Percentiles rank a stretch among this genome's conserved stretches.
phyloP scores from a whole-genome alignment of 2,329 filamentous ascomycete genomes.

The Trichoderma lentiforme region DNA sequence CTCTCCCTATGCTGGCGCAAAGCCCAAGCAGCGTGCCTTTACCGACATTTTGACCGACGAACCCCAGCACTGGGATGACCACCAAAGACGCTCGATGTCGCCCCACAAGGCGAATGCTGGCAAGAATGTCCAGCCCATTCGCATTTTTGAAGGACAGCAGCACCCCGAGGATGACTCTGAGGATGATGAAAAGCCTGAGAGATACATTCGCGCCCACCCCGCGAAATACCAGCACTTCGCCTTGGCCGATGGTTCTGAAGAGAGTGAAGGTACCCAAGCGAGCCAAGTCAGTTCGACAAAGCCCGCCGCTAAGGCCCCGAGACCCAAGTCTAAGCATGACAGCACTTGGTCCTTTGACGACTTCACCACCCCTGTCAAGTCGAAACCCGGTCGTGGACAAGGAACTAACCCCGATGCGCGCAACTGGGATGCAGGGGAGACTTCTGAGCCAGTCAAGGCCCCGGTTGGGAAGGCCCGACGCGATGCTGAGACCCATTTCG shows the following conservation, averaged over 20 bases:
- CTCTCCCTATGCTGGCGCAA: conserved; percentile 58
- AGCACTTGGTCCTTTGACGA: conserved; percentile 87
- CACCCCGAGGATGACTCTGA: conserved; percentile 38
- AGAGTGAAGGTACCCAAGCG: conserved; percentile 35
- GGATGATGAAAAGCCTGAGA: conserved; percentile 39
- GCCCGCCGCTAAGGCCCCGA: conserved; percentile 41
- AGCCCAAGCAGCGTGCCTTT: conserved; percentile 64
- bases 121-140: conserved; percentile 61
- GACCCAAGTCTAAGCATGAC: conserved; percentile 59
- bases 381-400: conserved; percentile 53
- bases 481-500: conserved; percentile 79
- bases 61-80: conserved; percentile 45
- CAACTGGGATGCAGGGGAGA: conserved; percentile 69
- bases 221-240: conserved; percentile 85
- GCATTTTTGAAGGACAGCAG: conserved; percentile 59
- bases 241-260: conserved; percentile 64
- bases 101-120: conserved; percentile 50
- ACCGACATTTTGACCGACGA: conserved; percentile 67
- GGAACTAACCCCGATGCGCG: conserved; percentile 59
- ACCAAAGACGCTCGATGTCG: conserved; percentile 50
- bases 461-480: conserved; percentile 57
- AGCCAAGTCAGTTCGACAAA: conserved; percentile 32
- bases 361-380: conserved; percentile 79
- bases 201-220: conserved; percentile 63
- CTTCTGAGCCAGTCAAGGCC: conserved; percentile 25